phyloP scores from a whole-genome alignment of 768 basidiomycete species.

The Rhodotorula taiwanensis region DNA sequence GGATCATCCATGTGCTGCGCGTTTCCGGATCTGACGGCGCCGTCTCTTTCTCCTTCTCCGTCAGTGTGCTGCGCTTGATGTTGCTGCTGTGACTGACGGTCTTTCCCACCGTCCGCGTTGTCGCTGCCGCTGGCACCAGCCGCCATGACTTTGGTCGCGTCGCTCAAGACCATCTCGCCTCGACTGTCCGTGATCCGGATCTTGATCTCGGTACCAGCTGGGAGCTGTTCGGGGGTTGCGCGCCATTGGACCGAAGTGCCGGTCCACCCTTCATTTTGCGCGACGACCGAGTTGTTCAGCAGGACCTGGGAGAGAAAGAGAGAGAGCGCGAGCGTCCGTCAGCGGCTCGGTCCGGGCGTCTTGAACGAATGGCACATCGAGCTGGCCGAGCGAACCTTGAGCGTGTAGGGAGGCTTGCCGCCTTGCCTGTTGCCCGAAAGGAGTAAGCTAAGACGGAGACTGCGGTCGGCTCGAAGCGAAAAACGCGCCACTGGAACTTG shows the following conservation, averaged over 20 bases:
- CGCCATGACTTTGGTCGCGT: conserved; percentile 6
- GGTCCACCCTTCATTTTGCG: conserved; percentile 8
- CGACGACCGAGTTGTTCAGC: conserved; percentile 12
- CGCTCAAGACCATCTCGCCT: conserved; percentile 1
- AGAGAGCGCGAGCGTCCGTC: no score
- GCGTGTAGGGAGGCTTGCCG: neutral
- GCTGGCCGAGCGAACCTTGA: conserved; percentile 8
- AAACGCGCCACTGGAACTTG: conserved; percentile 13
- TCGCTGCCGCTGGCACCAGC: neutral
- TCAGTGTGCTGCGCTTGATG: no score
- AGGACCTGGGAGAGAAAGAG: neutral
- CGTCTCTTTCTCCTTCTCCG: no score
- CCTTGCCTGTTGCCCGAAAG: conserved; percentile 4
- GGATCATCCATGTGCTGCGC: neutral
- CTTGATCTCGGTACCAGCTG: conserved; percentile 2
- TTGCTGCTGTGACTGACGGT: neutral
- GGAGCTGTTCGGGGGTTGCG: neutral
- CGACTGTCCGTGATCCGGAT: conserved; percentile 2
- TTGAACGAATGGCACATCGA: no score
- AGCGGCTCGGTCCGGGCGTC: no score
- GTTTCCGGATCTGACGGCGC: neutral
- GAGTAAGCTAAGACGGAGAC: no score
- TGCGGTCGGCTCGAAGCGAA: neutral
- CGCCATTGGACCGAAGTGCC: conserved; percentile 9
- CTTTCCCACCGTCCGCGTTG: no score